Conservation (phyloP, 371 early-diverging fungal genomes). For the Lichtheimia ornata region DNA sequence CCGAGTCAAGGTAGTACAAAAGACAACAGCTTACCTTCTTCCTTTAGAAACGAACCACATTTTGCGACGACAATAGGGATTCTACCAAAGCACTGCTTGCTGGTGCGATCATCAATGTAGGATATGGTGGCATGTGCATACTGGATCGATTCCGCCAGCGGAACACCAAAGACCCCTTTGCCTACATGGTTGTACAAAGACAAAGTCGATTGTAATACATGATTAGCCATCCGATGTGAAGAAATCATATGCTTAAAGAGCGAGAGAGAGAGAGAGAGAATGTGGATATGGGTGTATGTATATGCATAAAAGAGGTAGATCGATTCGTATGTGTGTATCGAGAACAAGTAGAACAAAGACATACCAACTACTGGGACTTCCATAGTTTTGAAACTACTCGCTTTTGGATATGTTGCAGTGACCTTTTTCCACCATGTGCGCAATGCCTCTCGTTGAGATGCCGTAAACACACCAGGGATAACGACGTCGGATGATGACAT, state of each 20-base stretch:
- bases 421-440: slow-evolving; percentile 40
- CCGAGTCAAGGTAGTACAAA: neutral
- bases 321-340: too few species aligned
- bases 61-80: slow-evolving; percentile 56
- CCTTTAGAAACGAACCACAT: slow-evolving; percentile 51
- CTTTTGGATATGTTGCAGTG: slow-evolving; percentile 33
- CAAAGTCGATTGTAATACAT: neutral
- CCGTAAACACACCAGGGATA: slow-evolving; percentile 17
- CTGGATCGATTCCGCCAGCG: slow-evolving; percentile 24
- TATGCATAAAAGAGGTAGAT: neutral
- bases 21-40: slow-evolving; percentile 34
- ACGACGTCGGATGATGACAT: slow-evolving; percentile 16
- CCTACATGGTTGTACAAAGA: slow-evolving; percentile 13
- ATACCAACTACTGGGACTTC: slow-evolving; percentile 35
- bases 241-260: too few species aligned
- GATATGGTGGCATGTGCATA: slow-evolving; percentile 31
- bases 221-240: neutral
- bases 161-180: slow-evolving; percentile 31
- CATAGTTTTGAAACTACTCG: slow-evolving; percentile 33
- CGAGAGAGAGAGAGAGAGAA: neutral
- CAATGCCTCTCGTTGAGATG: slow-evolving; percentile 13
- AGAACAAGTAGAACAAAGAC: too few species aligned
- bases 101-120: slow-evolving; percentile 27
- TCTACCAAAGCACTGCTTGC: slow-evolving; percentile 31
- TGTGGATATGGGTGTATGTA: neutral